Conservation (phyloP, 2,329 filamentous ascomycete species). For the Fusarium palustre region DNA sequence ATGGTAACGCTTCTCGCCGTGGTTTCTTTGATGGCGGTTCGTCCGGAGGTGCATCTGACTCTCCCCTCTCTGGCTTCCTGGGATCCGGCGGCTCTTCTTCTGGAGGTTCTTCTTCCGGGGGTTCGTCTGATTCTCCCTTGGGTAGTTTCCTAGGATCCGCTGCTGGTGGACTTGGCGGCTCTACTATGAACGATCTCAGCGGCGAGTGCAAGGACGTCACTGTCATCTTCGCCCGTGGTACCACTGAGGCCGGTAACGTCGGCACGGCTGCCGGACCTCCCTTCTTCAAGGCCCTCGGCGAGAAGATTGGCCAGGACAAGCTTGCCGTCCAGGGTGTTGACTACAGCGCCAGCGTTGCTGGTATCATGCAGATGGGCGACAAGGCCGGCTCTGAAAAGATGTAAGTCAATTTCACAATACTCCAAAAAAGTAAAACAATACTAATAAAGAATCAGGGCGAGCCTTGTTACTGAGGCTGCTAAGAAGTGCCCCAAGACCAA, state of each 20-base stretch:
- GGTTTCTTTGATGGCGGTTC: not conserved
- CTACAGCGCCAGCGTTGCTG: conserved; percentile 60
- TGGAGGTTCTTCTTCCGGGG: not conserved
- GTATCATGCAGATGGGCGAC: conserved; percentile 62
- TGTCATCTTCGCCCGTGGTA: conserved; percentile 68
- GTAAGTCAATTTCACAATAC: conserved; percentile 51
- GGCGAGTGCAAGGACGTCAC: conserved; percentile 55
- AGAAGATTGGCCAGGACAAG: conserved; percentile 55
- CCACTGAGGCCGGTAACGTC: conserved; percentile 64
- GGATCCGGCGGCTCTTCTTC: not conserved
- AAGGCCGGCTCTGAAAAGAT: conserved; percentile 57
- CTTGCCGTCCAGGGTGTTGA: conserved; percentile 66
- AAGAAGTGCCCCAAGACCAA: conserved; percentile 58
- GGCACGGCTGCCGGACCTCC: conserved; percentile 62
- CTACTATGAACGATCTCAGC: conserved; percentile 42
- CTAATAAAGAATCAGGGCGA: conserved; percentile 31
- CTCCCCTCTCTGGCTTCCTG: not conserved
- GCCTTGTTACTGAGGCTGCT: conserved; percentile 50
- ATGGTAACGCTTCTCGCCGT: not conserved
- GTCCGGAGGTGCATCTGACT: not conserved
- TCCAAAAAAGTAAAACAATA: not conserved
- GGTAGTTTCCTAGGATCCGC: conserved; percentile 3
- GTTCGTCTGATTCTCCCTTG: not conserved
- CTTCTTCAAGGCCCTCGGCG: conserved; percentile 60
- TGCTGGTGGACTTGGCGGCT: conserved; percentile 16